phyloP scores from a whole-genome alignment of 495 filamentous ascomycete genomes.

The Tuber indicum region DNA sequence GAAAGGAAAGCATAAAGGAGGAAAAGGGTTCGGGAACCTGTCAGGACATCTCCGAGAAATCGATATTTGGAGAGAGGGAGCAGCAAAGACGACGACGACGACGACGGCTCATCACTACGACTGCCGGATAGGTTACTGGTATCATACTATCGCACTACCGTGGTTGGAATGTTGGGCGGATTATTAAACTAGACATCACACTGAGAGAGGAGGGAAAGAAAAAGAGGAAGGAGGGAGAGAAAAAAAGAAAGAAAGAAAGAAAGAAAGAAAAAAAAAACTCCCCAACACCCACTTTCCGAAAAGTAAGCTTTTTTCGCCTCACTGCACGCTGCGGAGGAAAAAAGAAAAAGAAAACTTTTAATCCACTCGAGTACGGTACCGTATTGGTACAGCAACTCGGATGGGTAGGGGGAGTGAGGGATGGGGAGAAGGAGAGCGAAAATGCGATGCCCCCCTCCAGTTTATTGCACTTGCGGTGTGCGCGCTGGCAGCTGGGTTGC shows the following conservation, averaged over 20 bases:
- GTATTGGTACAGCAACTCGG: background rate
- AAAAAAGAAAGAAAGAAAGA: background rate
- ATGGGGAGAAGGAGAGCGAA: background rate
- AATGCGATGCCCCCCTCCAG: background rate
- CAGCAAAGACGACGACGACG: background rate
- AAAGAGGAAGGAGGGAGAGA: background rate
- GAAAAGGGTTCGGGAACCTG: background rate
- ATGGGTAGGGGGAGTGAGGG: background rate
- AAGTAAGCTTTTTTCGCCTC: constrained; percentile 6
- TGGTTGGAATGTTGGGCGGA: background rate
- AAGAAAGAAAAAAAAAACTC: background rate
- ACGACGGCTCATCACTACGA: background rate
- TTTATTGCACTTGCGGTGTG: background rate
- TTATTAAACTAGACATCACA: background rate
- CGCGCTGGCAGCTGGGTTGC: background rate
- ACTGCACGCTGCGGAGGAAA: background rate
- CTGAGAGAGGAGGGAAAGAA: background rate
- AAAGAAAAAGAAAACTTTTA: background rate
- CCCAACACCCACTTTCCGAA: background rate
- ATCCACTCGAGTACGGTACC: background rate
- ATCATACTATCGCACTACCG: background rate
- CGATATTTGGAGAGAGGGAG: background rate
- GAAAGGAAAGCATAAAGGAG: background rate
- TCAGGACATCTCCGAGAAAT: background rate
- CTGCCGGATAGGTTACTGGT: background rate